Conservation (phyloP, 2,329 filamentous ascomycete genomes). For the Hypocreales sp. region DNA sequence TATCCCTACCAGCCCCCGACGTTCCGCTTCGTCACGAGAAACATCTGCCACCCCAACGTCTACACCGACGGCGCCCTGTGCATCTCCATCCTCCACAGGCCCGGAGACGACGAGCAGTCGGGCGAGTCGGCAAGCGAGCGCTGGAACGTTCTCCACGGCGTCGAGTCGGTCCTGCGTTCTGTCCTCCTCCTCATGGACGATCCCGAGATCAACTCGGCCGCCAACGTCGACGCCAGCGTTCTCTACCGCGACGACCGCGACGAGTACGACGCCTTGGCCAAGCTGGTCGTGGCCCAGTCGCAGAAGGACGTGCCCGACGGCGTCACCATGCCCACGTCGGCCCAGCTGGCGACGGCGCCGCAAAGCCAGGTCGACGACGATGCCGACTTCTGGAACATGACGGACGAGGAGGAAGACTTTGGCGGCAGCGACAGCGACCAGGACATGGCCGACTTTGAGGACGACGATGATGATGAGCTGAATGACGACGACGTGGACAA, state of each 20-base stretch:
- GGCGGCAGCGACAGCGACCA: slow-evolving; percentile 57
- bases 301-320: slow-evolving; percentile 66
- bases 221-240: slow-evolving; percentile 86
- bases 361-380: slow-evolving; percentile 50
- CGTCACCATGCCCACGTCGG: slow-evolving; percentile 67
- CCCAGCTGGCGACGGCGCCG: slow-evolving; percentile 43
- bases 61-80: slow-evolving; percentile 83
- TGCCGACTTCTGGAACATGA: slow-evolving; percentile 70
- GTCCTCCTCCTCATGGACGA: slow-evolving; percentile 86
- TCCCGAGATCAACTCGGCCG: slow-evolving; percentile 82
- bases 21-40: slow-evolving; percentile 63
- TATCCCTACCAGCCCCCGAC: slow-evolving; percentile 83
- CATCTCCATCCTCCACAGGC: slow-evolving; percentile 89
- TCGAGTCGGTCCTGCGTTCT: slow-evolving; percentile 87
- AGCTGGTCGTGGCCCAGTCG: slow-evolving; percentile 54
- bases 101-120: slow-evolving; percentile 84
- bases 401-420: slow-evolving; percentile 63
- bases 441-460: slow-evolving; percentile 44
- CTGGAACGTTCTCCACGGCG: slow-evolving; percentile 87
- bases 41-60: slow-evolving; percentile 86
- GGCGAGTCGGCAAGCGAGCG: slow-evolving; percentile 82
- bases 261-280: slow-evolving; percentile 55
- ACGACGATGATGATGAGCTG: slow-evolving; percentile 38
- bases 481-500: slow-evolving; percentile 7
- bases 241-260: slow-evolving; percentile 61